Evolutionary conservation across 2,329 filamentous ascomycete species (phyloP), one percentile per base, ranked within the genome.

Genomic region (Fusarium nematophilum): DNA sequence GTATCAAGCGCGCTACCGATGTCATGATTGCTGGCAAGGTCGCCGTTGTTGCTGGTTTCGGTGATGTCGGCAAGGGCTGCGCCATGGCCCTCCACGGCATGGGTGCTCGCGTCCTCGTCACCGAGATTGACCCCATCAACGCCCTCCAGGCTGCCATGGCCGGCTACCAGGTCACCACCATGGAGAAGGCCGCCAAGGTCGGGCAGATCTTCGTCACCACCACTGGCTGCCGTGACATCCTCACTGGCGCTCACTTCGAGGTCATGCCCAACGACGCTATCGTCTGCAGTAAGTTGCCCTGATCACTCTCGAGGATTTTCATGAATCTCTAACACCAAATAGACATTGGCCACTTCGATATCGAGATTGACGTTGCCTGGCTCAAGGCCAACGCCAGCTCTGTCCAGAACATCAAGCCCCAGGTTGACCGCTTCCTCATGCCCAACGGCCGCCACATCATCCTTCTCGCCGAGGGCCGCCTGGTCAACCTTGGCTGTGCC

Each of bases 21-120:
- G 95, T 98, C 81, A 99, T 99, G 95, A 94, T 98, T 86, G 95
- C 95, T 76, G 95, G 95, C 80, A 98, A 99, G 90, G 88, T 97
- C 74, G 93, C 92, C 68, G 93, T 98, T 70, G 95, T 99, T 70
- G 95, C 95, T 74, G 95, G 95, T 79, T 99, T 90, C 85, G 94
- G 94, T 89, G 94, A 99, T 82, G 95, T 99, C 79, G 94, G 94
- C 79, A 99, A 99, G 90, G 94, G 94, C 73, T 98, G 95, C 79
- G 93, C 94, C 74, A 87, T 95, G 84, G 94, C 94, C 75, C 92
- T 99, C 65, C 90, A 92, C 83, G 90, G 90, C 82, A 97, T 98
- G 93, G 94, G 94, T 86, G 94, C 94, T 72, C 93, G 93, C 74
- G 94, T 98, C 77, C 83, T 98, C 72, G 88, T 98, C 74, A 98